Conservation (phyloP, 2,329 filamentous ascomycete species). For the Ceratocystis lukuohia region DNA sequence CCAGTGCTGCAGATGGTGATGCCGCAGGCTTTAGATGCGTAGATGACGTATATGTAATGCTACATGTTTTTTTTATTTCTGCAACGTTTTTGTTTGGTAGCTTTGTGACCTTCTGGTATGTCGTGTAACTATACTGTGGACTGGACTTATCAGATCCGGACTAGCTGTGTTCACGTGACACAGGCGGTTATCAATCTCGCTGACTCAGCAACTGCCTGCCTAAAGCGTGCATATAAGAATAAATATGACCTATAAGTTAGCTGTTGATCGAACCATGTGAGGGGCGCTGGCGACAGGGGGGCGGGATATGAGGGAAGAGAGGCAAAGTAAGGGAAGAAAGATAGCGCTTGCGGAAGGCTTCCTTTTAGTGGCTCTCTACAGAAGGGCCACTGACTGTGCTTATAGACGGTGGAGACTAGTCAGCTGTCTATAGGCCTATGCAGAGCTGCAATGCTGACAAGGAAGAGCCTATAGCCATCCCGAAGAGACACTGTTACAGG, state of each 20-base stretch:
- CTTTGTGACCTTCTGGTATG: neutral
- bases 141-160: neutral
- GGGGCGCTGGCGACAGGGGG: neutral
- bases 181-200: neutral
- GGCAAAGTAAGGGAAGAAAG: neutral
- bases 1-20: conserved; percentile 11
- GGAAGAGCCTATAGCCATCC: too few relatives aligned
- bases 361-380: neutral
- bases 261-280: conserved; percentile 6
- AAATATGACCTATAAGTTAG: conserved; percentile 13
- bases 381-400: neutral
- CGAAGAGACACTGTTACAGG: too few relatives aligned
- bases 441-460: neutral
- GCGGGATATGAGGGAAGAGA: neutral
- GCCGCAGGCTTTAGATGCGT: neutral
- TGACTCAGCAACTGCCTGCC: neutral
- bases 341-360: neutral
- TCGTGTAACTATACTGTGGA: neutral
- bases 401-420: neutral
- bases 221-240: neutral
- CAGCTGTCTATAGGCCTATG: neutral
- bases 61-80: neutral
- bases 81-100: too few relatives aligned
- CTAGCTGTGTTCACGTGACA: neutral
- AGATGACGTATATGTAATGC: neutral